phyloP scores from a whole-genome alignment of 2,329 filamentous ascomycete genomes.

The Aspergillus eucalypticola region DNA sequence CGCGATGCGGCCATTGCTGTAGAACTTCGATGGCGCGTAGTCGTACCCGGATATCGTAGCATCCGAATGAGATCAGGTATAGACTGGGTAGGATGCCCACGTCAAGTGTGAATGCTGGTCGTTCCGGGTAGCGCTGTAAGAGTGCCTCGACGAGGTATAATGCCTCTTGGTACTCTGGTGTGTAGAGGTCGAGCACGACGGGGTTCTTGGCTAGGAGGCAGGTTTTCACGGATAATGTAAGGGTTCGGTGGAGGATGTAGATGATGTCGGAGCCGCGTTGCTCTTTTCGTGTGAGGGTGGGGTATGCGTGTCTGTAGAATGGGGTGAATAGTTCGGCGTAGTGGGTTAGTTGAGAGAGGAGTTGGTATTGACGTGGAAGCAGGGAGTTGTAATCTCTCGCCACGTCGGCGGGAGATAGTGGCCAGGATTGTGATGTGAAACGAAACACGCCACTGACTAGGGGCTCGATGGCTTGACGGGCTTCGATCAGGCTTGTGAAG shows the following conservation, averaged over 20 bases:
- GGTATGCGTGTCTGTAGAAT: neutral
- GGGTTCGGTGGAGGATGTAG: neutral
- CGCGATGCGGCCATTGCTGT: constrained; percentile 2
- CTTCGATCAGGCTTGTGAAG: neutral
- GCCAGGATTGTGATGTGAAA: neutral
- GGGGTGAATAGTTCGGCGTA: neutral
- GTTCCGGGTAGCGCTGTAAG: neutral
- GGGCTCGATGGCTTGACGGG: constrained; percentile 2
- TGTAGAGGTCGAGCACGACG: neutral
- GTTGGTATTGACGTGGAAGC: neutral
- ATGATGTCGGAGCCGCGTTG: constrained; percentile 2
- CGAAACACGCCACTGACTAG: neutral
- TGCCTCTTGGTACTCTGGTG: neutral
- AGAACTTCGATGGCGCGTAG: constrained; percentile 1
- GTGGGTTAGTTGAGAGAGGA: neutral
- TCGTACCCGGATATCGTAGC: neutral
- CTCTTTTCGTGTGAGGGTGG: neutral
- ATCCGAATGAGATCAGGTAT: neutral
- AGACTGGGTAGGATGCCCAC: neutral
- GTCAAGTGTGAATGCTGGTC: neutral
- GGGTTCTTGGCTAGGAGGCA: neutral
- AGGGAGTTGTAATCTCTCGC: neutral
- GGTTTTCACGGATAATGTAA: neutral
- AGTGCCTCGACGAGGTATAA: neutral
- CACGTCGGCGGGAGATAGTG: neutral